Percentiles rank a stretch among this genome's conserved stretches.
Evolutionary conservation across 768 basidiomycete genomes (phyloP).

Genomic region (Suillus paluster): DNA sequence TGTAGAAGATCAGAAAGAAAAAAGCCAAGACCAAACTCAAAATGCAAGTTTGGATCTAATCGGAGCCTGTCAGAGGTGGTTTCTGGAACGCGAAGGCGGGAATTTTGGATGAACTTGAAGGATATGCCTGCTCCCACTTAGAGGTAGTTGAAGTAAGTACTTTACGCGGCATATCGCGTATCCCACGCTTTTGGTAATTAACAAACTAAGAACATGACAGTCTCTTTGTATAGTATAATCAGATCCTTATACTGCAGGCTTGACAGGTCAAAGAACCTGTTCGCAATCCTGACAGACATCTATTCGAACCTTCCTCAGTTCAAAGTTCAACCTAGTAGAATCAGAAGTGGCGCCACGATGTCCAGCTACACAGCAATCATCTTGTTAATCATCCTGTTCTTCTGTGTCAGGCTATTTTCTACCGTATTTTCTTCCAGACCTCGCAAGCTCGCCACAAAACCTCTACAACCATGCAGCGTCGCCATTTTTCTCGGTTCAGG

Average conservation of each 20-base stretch:
- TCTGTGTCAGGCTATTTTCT: not conserved
- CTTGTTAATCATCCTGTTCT: not conserved
- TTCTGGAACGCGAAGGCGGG: constrained; percentile 4
- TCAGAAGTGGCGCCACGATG: constrained; percentile 1
- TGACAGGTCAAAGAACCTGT: not conserved
- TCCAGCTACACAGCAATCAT: not conserved
- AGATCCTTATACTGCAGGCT: too few species aligned
- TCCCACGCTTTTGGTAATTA: constrained; percentile 2
- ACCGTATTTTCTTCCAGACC: not conserved
- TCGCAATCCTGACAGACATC: not conserved
- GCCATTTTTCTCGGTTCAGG: constrained; percentile 96
- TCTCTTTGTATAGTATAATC: not conserved
- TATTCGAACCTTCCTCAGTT: not conserved
- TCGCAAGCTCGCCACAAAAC: not conserved
- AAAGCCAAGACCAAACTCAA: constrained; percentile 3
- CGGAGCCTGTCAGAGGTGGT: too few species aligned
- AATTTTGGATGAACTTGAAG: not conserved
- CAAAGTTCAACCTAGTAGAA: not conserved
- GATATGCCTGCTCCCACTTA: not conserved
- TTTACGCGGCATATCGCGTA: not conserved
- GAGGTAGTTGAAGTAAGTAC: not conserved
- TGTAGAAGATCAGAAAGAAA: constrained; percentile 1
- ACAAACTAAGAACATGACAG: too few species aligned
- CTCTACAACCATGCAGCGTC: constrained; percentile 46
- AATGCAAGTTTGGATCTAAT: not conserved